Evolutionary conservation across 2,329 filamentous ascomycete genomes (phyloP), one percentile per base, ranked within the genome.

Genomic region (Hypoxylon sp.): DNA sequence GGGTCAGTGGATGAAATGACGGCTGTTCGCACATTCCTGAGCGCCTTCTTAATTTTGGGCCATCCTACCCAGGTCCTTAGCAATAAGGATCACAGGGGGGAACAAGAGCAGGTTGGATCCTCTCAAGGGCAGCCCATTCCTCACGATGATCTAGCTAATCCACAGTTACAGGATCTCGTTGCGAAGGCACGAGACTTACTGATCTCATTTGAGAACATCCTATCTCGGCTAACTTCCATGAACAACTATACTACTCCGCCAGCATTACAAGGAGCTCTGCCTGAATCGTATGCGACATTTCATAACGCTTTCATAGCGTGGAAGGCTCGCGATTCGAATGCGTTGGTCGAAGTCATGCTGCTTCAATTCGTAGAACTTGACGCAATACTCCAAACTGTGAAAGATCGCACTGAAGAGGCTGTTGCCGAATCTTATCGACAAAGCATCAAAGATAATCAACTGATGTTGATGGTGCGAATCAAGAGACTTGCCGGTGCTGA

Each of bases 311-410:
- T 96, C 76, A 92, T 93, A 67, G 90, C 92, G 2, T 96, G 93
- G 93, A 94, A 95, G 79, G 90, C 92, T 1, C 88, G 92, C 58
- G 93, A 95, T 77, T 93, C 92, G 0, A 90, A 90, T 60, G 90
- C 92, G 0, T 83, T 96, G 3, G 89, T 95, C 58, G 91, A 95
- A 74, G 91, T 93, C 61, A 95, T 96, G 92, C 85, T 95, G n/a
- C 87, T 93, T 75, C 92, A 94, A 71, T 95, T 95, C 78, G 92
- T 95, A 17, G 92, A 94, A 77, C 86, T 96, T 1, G 93, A 96
- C 75, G 91, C 91, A 37, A 95, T 95, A 53, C 92, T 92, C 85
- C 91, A 94, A 77, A 92, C 91, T 2, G 92, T 96, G 77, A 94
- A 94, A 78, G 90, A 94, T 74, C 90, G 90, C 58, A 92, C 89